These are phyloP conservation scores for Striga hermonthica DNA, from an alignment of 305 asterid genomes.

Conservation along the genomic window DNA sequence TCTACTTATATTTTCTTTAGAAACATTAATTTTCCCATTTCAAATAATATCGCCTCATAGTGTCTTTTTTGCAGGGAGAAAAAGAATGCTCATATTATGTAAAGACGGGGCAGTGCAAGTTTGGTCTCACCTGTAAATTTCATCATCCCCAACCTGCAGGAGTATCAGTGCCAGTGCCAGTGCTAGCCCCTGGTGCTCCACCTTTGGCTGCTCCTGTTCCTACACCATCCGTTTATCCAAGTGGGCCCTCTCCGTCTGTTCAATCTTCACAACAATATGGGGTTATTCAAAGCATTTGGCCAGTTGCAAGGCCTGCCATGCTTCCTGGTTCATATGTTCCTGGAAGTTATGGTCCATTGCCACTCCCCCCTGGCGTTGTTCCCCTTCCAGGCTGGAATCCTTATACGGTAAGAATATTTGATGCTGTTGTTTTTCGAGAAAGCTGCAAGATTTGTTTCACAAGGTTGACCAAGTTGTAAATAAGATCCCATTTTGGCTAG, in stretches of 20 bases:
- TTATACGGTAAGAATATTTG: constrained; percentile 47
- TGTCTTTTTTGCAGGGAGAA: constrained; percentile 64
- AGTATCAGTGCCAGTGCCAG: constrained; percentile 35
- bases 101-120: constrained; percentile 89
- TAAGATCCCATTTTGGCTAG: too few relatives aligned
- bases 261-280: constrained; percentile 91
- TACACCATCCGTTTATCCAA: constrained; percentile 52
- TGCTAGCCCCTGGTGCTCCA: constrained; percentile 38
- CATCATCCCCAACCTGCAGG: constrained; percentile 90
- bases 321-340: constrained; percentile 79
- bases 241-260: constrained; percentile 45
- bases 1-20: constrained; percentile 26
- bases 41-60: constrained; percentile 22
- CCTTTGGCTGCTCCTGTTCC: constrained; percentile 41
- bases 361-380: constrained; percentile 79
- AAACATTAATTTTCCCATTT: constrained; percentile 9
- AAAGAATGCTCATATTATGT: constrained; percentile 78
- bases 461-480: too few relatives aligned
- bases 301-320: constrained; percentile 71
- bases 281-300: constrained; percentile 79
- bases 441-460: background rate
- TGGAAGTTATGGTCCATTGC: constrained; percentile 75
- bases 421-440: background rate
- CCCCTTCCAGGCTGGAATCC: constrained; percentile 84
- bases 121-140: constrained; percentile 84